Conservation (phyloP, 257 asterid genomes). For the Leptodermis oblonga region DNA sequence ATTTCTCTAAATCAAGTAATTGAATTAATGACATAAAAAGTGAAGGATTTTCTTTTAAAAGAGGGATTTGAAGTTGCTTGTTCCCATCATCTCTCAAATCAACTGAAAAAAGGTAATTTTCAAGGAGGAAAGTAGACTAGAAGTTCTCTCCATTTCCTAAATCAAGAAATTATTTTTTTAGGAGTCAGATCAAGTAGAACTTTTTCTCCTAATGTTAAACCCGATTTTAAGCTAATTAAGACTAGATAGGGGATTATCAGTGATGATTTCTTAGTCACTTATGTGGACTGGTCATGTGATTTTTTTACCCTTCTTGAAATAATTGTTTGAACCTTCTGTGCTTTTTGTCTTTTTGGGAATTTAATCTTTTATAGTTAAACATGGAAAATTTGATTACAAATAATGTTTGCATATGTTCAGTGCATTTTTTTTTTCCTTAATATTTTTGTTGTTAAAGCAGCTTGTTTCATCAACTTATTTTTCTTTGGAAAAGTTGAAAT, state of each 20-base stretch:
- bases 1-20: neutral
- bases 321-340: neutral
- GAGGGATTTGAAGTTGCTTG: neutral
- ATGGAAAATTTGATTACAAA: neutral
- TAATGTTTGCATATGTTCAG: neutral
- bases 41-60: neutral
- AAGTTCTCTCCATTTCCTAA: neutral
- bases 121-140: neutral
- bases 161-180: neutral
- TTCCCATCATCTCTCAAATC: neutral
- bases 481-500: neutral
- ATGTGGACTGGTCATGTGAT: neutral
- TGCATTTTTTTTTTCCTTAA: neutral
- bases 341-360: neutral
- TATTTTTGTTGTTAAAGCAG: neutral
- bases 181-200: neutral
- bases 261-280: neutral
- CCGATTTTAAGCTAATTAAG: neutral
- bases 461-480: neutral
- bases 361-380: too few relatives aligned
- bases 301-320: neutral
- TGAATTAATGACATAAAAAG: too few relatives aligned
- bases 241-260: neutral
- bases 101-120: too few relatives aligned
- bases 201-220: neutral